Evolutionary conservation across 495 filamentous ascomycete genomes (phyloP).

Genomic region (Talaromyces borbonicus): DNA sequence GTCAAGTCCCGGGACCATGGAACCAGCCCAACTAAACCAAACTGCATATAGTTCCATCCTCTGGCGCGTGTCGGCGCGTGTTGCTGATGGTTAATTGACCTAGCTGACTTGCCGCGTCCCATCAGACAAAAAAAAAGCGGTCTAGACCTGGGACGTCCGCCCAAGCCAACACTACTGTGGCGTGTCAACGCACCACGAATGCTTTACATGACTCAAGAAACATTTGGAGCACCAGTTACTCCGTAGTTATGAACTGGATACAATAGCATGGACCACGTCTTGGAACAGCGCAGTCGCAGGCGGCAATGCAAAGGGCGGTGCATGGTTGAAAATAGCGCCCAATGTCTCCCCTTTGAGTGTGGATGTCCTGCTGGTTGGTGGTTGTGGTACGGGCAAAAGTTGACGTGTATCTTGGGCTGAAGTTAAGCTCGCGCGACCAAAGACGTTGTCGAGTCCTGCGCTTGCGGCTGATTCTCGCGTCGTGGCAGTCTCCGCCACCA

Average conservation of each 20-base stretch:
- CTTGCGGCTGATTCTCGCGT: conserved; percentile 21
- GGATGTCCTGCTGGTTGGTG: conserved; percentile 33
- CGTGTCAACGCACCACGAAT: not conserved
- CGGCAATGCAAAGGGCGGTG: conserved; percentile 65
- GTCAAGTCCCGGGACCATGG: too few relatives aligned
- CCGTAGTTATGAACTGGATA: conserved; percentile 7
- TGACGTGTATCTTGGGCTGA: conserved; percentile 7
- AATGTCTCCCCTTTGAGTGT: conserved; percentile 57
- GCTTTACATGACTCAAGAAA: not conserved
- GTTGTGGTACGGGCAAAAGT: too few relatives aligned
- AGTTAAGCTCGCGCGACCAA: conserved; percentile 24
- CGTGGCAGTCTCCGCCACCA: conserved; percentile 29
- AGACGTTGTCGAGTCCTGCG: conserved; percentile 40
- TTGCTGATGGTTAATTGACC: too few relatives aligned
- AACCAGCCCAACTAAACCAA: too few relatives aligned
- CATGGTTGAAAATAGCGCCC: conserved; percentile 62
- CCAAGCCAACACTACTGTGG: not conserved
- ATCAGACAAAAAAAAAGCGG: not conserved
- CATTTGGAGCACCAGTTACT: too few relatives aligned
- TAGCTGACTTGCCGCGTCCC: too few relatives aligned
- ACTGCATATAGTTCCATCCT: too few relatives aligned
- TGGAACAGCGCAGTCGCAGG: conserved; percentile 70
- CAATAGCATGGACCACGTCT: conserved; percentile 47
- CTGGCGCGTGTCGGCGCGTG: too few relatives aligned
- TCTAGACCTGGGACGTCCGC: not conserved